Evolutionary conservation across 1,284 basidiomycete genomes (phyloP), one percentile per base, ranked within the genome.

Genomic region (Cutaneotrichosporon sp.): DNA sequence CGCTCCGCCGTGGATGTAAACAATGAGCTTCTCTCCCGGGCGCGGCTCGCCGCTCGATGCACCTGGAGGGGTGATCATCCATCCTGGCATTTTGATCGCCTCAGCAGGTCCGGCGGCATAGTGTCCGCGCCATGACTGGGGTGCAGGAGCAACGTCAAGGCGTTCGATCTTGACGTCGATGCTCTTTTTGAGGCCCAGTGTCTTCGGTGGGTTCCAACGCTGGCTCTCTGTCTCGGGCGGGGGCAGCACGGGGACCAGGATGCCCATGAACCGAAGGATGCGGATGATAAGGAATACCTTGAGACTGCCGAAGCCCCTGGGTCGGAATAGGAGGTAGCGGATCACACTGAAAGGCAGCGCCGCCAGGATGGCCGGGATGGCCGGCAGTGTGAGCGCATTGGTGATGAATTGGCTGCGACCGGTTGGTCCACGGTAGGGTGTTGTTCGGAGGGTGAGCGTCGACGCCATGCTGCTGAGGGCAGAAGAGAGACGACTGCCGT

Each of bases 1-100:
- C 8, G 50, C 59, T 49, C 56, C 56, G 29, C 59, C 48, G 37
- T 46, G 47, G 38, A 62, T 54, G 53, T 68, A 66, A 10, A 68
- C 35, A n/a, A 66, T 55, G 7, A 62, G 52, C 53, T 53, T 59
- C 31, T 64, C 65, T 6, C 50, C 56, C 17, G 46, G 32, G 25
- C 25, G 19, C 1, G 64, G 61, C 25, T 11, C 24, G 19, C 48
- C 56, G 17, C 33, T 37, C 14, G 6, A 10, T 22, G 29, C 37
- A 7, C 47, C 45, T 10, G 31, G 11, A 2, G 51, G 51, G 2
- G 46, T 43, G 31, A 52, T 14, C 32, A 47, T n/a, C 32, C 37
- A 52, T 10, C 38, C 37, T 3, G 51, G 51, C 17, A 46, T 33
- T 26, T 43, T 24, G 25, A 48, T 20, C 7, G 27, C 27, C 31